phyloP scores from a whole-genome alignment of 352 stramenopile species.

The Globisporangium parvum region DNA sequence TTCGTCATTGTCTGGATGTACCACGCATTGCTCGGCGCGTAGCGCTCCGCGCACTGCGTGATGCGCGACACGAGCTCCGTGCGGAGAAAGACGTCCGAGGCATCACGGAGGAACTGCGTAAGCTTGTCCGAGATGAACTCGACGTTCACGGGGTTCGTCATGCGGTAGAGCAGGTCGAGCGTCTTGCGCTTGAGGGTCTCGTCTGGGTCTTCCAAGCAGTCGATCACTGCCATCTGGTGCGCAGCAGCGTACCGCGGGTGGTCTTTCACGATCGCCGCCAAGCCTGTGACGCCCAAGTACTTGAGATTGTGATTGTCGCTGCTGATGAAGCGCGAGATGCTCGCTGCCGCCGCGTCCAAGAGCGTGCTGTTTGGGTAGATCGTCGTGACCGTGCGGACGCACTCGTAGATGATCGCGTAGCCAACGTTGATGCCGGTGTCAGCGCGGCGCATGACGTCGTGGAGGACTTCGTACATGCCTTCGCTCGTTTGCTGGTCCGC shows the following conservation, averaged over 20 bases:
- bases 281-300: slow-evolving; percentile 98
- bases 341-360: slow-evolving; percentile 91
- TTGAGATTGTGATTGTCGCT: slow-evolving; percentile 97
- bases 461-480: slow-evolving; percentile 99
- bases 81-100: slow-evolving; percentile 97
- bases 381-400: slow-evolving; percentile 96
- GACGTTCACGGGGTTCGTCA: slow-evolving; percentile 99
- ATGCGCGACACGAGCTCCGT: slow-evolving; percentile 97
- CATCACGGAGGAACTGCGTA: slow-evolving; percentile 93
- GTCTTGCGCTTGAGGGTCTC: slow-evolving; percentile 99
- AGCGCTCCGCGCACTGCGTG: slow-evolving; percentile 96
- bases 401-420: slow-evolving; percentile 99
- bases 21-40: slow-evolving; percentile 97
- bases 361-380: slow-evolving; percentile 99
- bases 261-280: slow-evolving; percentile 97
- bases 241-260: slow-evolving; percentile 95
- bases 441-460: slow-evolving; percentile 97
- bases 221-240: slow-evolving; percentile 99
- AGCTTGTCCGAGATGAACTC: slow-evolving; percentile 99
- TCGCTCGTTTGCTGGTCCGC: slow-evolving; percentile 92
- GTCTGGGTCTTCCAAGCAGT: slow-evolving; percentile 99
- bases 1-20: slow-evolving; percentile 98
- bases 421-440: slow-evolving; percentile 99
- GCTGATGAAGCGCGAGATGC: slow-evolving; percentile 94
- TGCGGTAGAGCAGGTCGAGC: slow-evolving; percentile 94